Evolutionary conservation across 2,329 filamentous ascomycete species (phyloP), one percentile per base, ranked within the genome.

Genomic region (Moelleriella libera): DNA sequence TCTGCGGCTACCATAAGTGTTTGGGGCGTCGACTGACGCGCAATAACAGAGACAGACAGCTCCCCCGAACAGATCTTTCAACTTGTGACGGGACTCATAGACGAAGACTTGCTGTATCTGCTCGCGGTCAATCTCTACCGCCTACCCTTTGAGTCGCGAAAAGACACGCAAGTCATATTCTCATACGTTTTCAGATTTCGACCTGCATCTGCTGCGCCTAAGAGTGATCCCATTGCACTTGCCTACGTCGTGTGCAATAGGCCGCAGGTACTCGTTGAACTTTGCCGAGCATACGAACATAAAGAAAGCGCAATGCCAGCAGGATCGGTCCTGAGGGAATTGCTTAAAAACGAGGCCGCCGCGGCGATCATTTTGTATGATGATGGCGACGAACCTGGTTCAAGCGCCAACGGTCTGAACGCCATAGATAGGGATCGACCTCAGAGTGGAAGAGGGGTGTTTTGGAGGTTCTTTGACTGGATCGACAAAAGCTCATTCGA

Each of bases 391-490:
- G 76, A 81, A 51, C 70, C 73, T 29, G 80, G 83, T 31, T 86
- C 83, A 48, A 82, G 78, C 55, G 77, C 78, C n/a, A 80, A 88
- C 53, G 85, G 88, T 41, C 72, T 94, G 40, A 80, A 76, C 46
- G 82, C 79, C 28, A 85, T 96, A 52, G 85, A 92, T 57, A 79
- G 83, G 44, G 83, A 87, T 50, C 68, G 80, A 41, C 80, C 77
- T 34, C 85, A 92, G 57, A 83, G 77, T 44, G 89, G 89, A 10
- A 76, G 80, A 43, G 90, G 90, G 3, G 80, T 96, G 2, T 96
- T 98, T 63, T 98, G 92, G 92, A 83, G 79, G 44, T 97, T 97
- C 67, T 97, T 98, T 60, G 80, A 85, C 51, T 98, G 90, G 88
- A 94, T 98, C 58, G 89, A 97, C 68, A 88, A 88, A 66, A 88